A percentile compares a stretch with the other conserved stretches of the same genome.
phyloP scores from a whole-genome alignment of 768 basidiomycete species.

The Lentinula edodes region DNA sequence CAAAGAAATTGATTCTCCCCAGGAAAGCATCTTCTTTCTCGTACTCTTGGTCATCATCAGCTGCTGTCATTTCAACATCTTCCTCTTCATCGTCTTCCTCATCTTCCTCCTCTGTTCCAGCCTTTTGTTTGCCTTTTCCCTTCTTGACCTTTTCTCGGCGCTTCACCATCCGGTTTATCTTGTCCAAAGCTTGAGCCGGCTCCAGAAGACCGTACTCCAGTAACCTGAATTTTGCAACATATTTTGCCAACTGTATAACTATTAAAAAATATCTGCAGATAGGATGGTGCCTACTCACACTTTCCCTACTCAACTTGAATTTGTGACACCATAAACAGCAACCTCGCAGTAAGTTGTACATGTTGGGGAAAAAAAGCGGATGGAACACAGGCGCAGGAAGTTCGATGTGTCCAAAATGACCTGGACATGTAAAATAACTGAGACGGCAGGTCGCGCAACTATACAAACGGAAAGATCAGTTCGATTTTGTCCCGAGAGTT shows the following conservation, averaged over 20 bases:
- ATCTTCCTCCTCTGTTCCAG: slow-evolving; percentile 27
- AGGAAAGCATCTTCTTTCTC: slow-evolving; percentile 63
- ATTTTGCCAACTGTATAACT: slow-evolving; percentile 64
- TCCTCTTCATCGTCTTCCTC: slow-evolving; percentile 27
- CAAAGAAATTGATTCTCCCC: slow-evolving; percentile 59
- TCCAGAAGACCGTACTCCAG: slow-evolving; percentile 86
- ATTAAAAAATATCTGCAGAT: background rate
- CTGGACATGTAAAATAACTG: slow-evolving; percentile 92
- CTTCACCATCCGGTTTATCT: slow-evolving; percentile 43
- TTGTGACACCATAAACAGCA: slow-evolving; percentile 92
- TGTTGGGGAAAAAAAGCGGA: slow-evolving; percentile 90
- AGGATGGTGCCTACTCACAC: slow-evolving; percentile 40
- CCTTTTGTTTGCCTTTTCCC: slow-evolving; percentile 28
- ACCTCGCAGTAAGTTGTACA: slow-evolving; percentile 81
- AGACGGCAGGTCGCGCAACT: slow-evolving; percentile 94
- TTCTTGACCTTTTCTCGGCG: slow-evolving; percentile 20
- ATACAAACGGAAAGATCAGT: slow-evolving; percentile 8
- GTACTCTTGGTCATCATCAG: slow-evolving; percentile 32
- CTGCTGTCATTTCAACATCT: background rate
- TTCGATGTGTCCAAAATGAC: slow-evolving; percentile 98
- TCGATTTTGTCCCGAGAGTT: background rate
- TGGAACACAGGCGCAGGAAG: slow-evolving; percentile 94
- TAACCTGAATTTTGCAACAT: slow-evolving; percentile 78
- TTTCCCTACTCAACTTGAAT: slow-evolving; percentile 75
- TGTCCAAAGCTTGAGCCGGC: slow-evolving; percentile 73